Base-by-base conservation (phyloP, 177 flowering plant species). In the Vitis hybrid region DNA sequence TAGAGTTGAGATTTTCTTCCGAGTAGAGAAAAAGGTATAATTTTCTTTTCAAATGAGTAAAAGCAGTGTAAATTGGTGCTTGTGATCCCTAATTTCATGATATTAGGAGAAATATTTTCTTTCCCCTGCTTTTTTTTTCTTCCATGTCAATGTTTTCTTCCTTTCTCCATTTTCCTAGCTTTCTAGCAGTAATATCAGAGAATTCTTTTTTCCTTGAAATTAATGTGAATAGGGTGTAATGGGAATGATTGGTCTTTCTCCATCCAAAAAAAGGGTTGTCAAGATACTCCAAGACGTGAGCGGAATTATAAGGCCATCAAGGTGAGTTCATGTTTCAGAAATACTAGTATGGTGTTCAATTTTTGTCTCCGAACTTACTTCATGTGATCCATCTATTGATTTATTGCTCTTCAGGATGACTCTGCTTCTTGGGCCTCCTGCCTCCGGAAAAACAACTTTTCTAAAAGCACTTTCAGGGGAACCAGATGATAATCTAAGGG, bases 351-450 rank as follows among this genome's bases (percentile, higher is more conserved):
- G 47, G 47, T 38, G 7, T 38, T 38, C 47, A 38, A 8, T 7
- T 38, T 38, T 38, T 38, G 7, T 38, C 47, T 38, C 0, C 47
- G 47, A 38, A 38, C 22, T 58, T 1, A 17, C 56, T 51, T 65
- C 38, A 53, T 31, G 13, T 28, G 3, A 2, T 22, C 9, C 52
- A 28, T 38, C 19, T 60, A 28, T 12, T 61, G 51, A n/a, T 62
- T 47, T 60, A 38, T 54, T 14, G 38, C 10, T 18, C 63, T 76
- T 59, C 79, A 86, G 90, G 83, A 75, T 85, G 88, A 82, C 87
- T 14, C 76, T 86, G 53, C 88, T 86, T 74, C 86, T 85, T 15
- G 88, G 90, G 12, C 90, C 88, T 76, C 88, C 88, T 0, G 77
- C 79, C 1, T 68, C 90, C 3, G 90, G 90, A 12, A 86, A 86